Percentiles rank a stretch among this genome's conserved stretches.
These are phyloP conservation scores for Filobasidium floriforme DNA, from an alignment of 768 basidiomycete species.

Conservation along the genomic window DNA sequence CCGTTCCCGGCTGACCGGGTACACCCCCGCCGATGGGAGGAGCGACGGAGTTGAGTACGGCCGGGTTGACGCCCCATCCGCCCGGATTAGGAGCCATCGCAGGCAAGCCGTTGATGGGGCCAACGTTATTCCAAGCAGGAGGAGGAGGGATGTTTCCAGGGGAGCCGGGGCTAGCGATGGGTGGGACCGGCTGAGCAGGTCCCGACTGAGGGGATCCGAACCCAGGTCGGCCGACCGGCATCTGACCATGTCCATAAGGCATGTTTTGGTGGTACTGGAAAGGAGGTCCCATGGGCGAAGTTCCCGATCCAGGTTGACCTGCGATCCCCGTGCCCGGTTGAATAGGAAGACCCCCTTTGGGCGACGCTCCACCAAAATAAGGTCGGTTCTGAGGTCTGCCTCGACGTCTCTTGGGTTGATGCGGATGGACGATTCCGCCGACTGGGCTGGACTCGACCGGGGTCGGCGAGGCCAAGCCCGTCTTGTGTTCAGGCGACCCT, in stretches of 20 bases:
- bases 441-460: not conserved
- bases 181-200: not conserved
- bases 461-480: constrained; percentile 3
- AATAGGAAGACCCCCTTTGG: not conserved
- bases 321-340: constrained; percentile 16
- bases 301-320: constrained; percentile 14
- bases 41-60: not conserved
- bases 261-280: not conserved
- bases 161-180: not conserved
- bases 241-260: not conserved
- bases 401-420: constrained; percentile 15
- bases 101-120: not conserved
- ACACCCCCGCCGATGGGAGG: constrained; percentile 3
- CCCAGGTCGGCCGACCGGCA: not conserved
- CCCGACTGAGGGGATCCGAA: not conserved
- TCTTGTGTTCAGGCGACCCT: not conserved
- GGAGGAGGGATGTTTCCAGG: not conserved
- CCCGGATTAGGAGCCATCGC: not conserved
- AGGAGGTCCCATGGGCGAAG: constrained; percentile 5
- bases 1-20: constrained; percentile 3
- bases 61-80: constrained; percentile 7
- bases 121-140: not conserved
- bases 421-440: constrained; percentile 7
- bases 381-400: constrained; percentile 14
- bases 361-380: not conserved